These are phyloP conservation scores for Suhomyces anneliseae DNA, from an alignment of 1,139 yeast species.

Conservation along the genomic window DNA sequence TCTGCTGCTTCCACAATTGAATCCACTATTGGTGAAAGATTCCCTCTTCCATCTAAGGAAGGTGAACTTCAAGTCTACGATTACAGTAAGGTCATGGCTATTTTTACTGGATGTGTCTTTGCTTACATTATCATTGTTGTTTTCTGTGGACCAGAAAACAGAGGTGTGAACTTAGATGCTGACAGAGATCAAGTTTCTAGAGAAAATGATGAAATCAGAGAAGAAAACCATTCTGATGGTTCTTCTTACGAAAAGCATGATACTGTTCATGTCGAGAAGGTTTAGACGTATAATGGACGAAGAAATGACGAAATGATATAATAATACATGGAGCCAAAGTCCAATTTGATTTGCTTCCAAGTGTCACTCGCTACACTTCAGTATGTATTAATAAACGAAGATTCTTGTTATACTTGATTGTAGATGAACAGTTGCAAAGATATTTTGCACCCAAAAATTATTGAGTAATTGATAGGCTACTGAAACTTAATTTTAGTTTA, in stretches of 20 bases:
- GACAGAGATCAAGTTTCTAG: slow-evolving; percentile 17
- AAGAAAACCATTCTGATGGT: slow-evolving; percentile 5
- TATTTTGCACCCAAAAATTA: no score
- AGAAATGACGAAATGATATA: no score
- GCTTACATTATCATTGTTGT: slow-evolving; percentile 58
- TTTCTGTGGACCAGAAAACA: slow-evolving; percentile 74
- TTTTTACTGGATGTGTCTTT: slow-evolving; percentile 77
- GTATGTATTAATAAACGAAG: no score
- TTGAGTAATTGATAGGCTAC: no score
- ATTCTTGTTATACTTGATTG: no score
- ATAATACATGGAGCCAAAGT: no score
- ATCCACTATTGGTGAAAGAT: slow-evolving; percentile 67
- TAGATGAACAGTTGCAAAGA: no score
- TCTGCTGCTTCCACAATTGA: slow-evolving; percentile 85
- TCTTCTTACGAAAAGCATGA: not conserved
- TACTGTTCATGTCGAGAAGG: not conserved
- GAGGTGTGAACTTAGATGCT: slow-evolving; percentile 31
- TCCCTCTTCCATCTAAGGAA: slow-evolving; percentile 26
- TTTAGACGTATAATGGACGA: no score
- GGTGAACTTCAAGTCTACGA: slow-evolving; percentile 18
- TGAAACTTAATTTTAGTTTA: no score
- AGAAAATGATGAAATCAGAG: slow-evolving; percentile 8
- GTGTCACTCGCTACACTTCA: no score
- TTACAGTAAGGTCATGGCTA: slow-evolving; percentile 66
- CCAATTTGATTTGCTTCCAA: no score